A percentile compares a stretch with the other conserved stretches of the same genome.
Conservation (phyloP, 495 filamentous ascomycete species). For the Cetradonia linearis region DNA sequence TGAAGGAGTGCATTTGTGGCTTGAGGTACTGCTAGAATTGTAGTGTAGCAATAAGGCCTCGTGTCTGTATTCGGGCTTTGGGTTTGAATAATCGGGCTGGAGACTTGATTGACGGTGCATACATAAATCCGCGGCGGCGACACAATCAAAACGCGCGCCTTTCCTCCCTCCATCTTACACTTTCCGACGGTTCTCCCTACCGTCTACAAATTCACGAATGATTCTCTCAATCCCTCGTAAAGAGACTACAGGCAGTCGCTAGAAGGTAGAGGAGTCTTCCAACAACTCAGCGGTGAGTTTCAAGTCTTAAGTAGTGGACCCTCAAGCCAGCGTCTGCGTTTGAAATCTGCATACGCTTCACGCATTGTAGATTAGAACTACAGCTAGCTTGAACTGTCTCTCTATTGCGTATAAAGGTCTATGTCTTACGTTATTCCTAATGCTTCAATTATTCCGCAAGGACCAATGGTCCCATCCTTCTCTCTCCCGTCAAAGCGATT, state of each 20-base stretch:
- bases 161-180: background rate
- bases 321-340: background rate
- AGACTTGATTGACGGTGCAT: background rate
- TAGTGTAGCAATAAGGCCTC: background rate
- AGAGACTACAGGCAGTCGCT: background rate
- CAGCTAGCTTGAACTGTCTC: background rate
- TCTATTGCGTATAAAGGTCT: background rate
- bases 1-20: background rate
- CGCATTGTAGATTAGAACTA: background rate
- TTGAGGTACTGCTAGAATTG: background rate
- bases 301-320: background rate
- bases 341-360: background rate
- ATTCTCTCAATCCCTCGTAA: background rate
- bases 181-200: too few relatives aligned
- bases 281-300: background rate
- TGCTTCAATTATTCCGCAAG: background rate
- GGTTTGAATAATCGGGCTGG: background rate
- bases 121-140: background rate
- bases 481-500: background rate
- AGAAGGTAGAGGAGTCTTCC: background rate
- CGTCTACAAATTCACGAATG: too few relatives aligned
- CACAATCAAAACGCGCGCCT: too few relatives aligned
- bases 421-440: background rate
- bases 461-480: background rate
- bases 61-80: background rate